These are phyloP conservation scores for Exidia glandulosa DNA, from an alignment of 768 basidiomycete species.

Conservation along the genomic window DNA sequence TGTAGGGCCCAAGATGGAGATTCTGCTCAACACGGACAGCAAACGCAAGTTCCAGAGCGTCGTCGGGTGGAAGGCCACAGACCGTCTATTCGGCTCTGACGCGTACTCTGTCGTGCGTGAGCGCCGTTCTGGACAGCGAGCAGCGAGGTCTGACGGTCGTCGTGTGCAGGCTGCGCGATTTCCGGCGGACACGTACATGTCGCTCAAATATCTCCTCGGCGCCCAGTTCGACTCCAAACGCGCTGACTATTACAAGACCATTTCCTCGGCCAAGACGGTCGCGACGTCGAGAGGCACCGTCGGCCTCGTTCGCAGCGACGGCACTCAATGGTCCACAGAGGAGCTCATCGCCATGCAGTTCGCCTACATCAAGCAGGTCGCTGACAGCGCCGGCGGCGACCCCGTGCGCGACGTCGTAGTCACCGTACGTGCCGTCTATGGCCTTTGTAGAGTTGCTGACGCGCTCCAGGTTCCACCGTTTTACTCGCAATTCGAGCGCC, in stretches of 20 bases:
- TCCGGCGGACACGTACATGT: slow-evolving; percentile 77
- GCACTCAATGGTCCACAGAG: slow-evolving; percentile 68
- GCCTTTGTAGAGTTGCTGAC: neutral
- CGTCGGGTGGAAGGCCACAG: slow-evolving; percentile 75
- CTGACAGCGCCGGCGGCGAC: slow-evolving; percentile 65
- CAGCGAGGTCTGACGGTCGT: neutral
- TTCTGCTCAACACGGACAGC: slow-evolving; percentile 91
- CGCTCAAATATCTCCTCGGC: slow-evolving; percentile 75
- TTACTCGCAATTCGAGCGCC: slow-evolving; percentile 84
- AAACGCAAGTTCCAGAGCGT: slow-evolving; percentile 89
- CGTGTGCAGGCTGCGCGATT: slow-evolving; percentile 73
- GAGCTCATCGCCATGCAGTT: slow-evolving; percentile 94
- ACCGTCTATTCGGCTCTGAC: slow-evolving; percentile 82
- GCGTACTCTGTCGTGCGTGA: slow-evolving; percentile 73
- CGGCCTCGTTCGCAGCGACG: slow-evolving; percentile 41
- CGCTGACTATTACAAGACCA: slow-evolving; percentile 43
- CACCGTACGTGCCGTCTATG: slow-evolving; percentile 35
- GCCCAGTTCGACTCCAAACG: slow-evolving; percentile 48
- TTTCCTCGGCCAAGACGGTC: slow-evolving; percentile 32
- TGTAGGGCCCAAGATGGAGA: slow-evolving; percentile 89
- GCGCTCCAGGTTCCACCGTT: slow-evolving; percentile 53
- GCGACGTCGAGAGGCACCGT: slow-evolving; percentile 51
- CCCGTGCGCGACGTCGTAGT: slow-evolving; percentile 75
- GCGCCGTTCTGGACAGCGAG: neutral
- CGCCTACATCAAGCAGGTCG: slow-evolving; percentile 79